phyloP scores from a whole-genome alignment of 805 yeast species.

The Kodamaea kaohsiungensis region DNA sequence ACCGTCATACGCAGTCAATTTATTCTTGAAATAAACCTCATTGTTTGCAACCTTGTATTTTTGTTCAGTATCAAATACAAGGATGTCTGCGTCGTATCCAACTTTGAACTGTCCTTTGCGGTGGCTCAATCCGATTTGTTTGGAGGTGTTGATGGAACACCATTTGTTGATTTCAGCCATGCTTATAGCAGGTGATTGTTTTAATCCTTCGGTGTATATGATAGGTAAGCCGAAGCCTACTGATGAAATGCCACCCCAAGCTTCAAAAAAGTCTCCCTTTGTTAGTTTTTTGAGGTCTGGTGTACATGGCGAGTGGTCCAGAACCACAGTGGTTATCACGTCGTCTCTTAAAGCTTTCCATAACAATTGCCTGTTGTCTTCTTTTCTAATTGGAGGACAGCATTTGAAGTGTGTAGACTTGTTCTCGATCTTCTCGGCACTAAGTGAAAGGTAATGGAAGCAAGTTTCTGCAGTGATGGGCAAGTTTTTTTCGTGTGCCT shows the following conservation, averaged over 20 bases:
- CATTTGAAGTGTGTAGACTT: slow-evolving; percentile 86
- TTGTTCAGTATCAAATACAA: slow-evolving; percentile 69
- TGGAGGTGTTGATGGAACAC: slow-evolving; percentile 83
- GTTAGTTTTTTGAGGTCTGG: slow-evolving; percentile 83
- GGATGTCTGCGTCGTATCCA: slow-evolving; percentile 89
- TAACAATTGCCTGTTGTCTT: slow-evolving; percentile 64
- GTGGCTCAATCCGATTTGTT: slow-evolving; percentile 75
- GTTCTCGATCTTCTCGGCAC: slow-evolving; percentile 75
- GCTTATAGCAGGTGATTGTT: slow-evolving; percentile 50
- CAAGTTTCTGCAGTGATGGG: slow-evolving; percentile 90
- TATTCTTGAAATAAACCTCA: slow-evolving; percentile 74
- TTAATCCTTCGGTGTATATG: slow-evolving; percentile 70
- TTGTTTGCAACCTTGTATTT: slow-evolving; percentile 52
- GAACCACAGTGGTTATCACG: slow-evolving; percentile 79
- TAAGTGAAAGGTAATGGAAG: slow-evolving; percentile 82
- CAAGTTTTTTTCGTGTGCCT: slow-evolving; percentile 59
- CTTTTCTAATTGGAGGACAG: slow-evolving; percentile 90
- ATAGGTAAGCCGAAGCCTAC: slow-evolving; percentile 90
- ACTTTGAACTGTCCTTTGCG: slow-evolving; percentile 69
- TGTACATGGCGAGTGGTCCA: slow-evolving; percentile 96
- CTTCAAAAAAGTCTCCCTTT: slow-evolving; percentile 83
- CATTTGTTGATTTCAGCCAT: slow-evolving; percentile 69
- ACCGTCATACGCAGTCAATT: slow-evolving; percentile 85
- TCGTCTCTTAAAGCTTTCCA: slow-evolving; percentile 77
- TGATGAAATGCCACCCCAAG: slow-evolving; percentile 97